Evolutionary conservation across 208 protist species (phyloP).

Genomic region (Leptomonas pyrrhocoris): DNA sequence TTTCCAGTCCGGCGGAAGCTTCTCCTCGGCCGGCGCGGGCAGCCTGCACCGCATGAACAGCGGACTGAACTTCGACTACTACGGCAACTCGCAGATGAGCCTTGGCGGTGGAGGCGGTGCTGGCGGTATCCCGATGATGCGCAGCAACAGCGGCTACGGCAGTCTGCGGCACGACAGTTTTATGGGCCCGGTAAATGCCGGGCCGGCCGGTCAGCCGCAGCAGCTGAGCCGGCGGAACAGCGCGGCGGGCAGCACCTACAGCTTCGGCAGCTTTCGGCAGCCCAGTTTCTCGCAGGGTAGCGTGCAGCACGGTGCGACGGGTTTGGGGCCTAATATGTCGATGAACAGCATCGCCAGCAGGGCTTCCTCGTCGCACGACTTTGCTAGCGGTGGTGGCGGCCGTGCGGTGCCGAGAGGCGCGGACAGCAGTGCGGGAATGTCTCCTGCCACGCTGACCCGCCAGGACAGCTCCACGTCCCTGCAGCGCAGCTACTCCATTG

Average conservation of each 20-base stretch:
- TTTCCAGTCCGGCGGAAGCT: conserved; percentile 9
- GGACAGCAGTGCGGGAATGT: background rate
- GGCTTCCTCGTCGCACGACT: conserved; percentile 6
- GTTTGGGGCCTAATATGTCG: conserved; percentile 29
- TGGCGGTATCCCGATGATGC: conserved; percentile 14
- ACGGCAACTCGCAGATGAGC: conserved; percentile 22
- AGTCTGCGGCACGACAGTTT: conserved; percentile 27
- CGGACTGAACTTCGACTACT: conserved; percentile 38
- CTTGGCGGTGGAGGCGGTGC: conserved; percentile 1
- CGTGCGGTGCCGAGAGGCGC: background rate
- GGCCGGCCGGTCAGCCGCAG: conserved; percentile 3
- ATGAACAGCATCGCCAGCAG: conserved; percentile 22
- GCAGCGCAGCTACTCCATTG: conserved; percentile 45
- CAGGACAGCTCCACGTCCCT: conserved; percentile 40
- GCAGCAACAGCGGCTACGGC: conserved; percentile 20
- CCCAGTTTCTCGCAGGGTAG: conserved; percentile 26
- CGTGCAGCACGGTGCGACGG: conserved; percentile 19
- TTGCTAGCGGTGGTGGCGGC: background rate
- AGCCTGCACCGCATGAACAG: conserved; percentile 46
- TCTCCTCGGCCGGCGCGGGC: conserved; percentile 24
- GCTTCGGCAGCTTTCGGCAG: conserved; percentile 39
- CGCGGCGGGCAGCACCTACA: conserved; percentile 21
- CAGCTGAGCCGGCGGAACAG: conserved; percentile 26
- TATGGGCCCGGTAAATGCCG: conserved; percentile 5
- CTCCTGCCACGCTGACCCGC: conserved; percentile 8